Evolutionary conservation across 148 eudicot species (phyloP).

Genomic region (Linanthus parryae): DNA sequence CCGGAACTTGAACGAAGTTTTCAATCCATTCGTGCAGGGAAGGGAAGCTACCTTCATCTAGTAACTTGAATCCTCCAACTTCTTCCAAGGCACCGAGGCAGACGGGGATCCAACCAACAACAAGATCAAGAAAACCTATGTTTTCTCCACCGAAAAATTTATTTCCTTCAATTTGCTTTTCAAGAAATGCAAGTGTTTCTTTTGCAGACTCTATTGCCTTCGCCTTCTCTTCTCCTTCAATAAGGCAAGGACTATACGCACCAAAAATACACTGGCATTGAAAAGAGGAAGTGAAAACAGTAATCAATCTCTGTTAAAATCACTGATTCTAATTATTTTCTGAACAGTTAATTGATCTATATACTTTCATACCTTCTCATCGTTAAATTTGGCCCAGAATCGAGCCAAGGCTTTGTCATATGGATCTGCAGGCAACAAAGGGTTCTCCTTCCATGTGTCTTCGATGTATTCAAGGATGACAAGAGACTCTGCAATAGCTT

Average conservation of each 20-base stretch:
- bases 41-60: slow-evolving; percentile 11
- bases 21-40: slow-evolving; percentile 12
- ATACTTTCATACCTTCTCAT: neutral
- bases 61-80: slow-evolving; percentile 7
- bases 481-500: neutral
- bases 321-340: too few relatives aligned
- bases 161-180: slow-evolving; percentile 12
- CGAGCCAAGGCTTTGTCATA: slow-evolving; percentile 2
- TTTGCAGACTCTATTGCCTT: neutral
- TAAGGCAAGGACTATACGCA: neutral
- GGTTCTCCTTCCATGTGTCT: neutral
- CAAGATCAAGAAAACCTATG: slow-evolving; percentile 16
- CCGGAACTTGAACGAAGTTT: slow-evolving; percentile 5
- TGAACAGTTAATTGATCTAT: too few relatives aligned
- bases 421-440: neutral
- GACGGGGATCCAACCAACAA: too few relatives aligned
- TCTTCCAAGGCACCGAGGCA: slow-evolving; percentile 17
- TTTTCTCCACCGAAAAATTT: slow-evolving; percentile 15
- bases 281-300: neutral
- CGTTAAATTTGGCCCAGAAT: slow-evolving; percentile 1
- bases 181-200: neutral
- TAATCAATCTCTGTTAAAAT: too few relatives aligned
- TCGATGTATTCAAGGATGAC: too few relatives aligned
- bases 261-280: neutral
- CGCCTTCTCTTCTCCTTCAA: slow-evolving; percentile 5